Evolutionary conservation across 2,329 filamentous ascomycete species (phyloP), one percentile per base, ranked within the genome.

Genomic region (Botryotinia convoluta): DNA sequence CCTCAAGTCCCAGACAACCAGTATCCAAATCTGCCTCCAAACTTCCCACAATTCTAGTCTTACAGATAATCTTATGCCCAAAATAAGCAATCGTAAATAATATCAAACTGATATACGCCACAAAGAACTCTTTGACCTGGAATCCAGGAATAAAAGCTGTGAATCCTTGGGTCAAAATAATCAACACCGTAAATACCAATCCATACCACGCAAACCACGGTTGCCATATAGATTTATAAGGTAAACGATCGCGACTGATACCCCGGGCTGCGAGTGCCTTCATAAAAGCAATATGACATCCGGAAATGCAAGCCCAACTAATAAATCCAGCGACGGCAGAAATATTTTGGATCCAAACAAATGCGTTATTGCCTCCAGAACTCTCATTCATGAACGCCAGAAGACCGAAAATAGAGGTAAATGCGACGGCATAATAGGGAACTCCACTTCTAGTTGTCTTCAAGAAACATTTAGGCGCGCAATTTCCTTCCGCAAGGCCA

Each of bases 341-440:
- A 76, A 93, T 89, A 83, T 92, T 92, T 77, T 93, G 85, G 62
- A 93, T 84, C 91, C 91, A 94, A 84, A 87, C 85, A 82, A 93
- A 93, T 32, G 92, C 91, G 9, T 85, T 82, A 5, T 84, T 85
- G 62, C 89, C 90, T 74, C 82, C 84, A 61, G 84, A 81, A 16
- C 87, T 89, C 22, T 92, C 84, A 81, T 92, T 92, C 74, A 93
- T 84, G 82, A 92, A 93, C 26, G 86, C 89, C 18, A 94, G 86
- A 7, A 90, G 84, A 10, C 90, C 89, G 74, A 92, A 86, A 4
- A 86, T 81, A 0, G 89, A 85, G 1, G 87, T 88, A 42, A 84
- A 81, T 26, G 77, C 32, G 88, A 88, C 86, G 0, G 87, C 85
- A 18, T 87, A 79, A 84, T 86, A 88, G 1, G 87, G 87, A 0